These are phyloP conservation scores for Clavariopsis aquatica DNA, from an alignment of 495 filamentous ascomycete genomes.

Conservation along the genomic window DNA sequence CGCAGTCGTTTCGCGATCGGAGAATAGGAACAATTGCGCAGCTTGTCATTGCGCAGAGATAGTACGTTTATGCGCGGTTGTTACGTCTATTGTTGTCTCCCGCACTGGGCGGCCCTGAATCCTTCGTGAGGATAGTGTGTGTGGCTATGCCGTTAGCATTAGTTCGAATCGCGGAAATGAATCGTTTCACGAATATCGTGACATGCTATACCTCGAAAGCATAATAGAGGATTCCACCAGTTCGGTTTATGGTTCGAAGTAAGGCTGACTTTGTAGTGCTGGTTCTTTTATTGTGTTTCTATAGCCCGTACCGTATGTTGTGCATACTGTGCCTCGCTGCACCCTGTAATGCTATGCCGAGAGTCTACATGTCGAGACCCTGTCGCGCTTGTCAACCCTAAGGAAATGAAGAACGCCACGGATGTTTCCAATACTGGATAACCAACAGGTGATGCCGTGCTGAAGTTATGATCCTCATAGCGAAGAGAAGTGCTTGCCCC, in stretches of 20 bases:
- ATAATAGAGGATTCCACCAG: neutral
- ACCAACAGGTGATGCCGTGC: neutral
- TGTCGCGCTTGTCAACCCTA: neutral
- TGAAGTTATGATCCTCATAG: neutral
- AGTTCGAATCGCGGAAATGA: conserved; percentile 7
- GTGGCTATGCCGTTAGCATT: conserved; percentile 1
- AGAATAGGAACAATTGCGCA: neutral
- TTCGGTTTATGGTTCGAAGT: neutral
- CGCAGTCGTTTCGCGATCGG: neutral
- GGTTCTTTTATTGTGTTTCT: neutral
- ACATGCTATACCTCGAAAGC: neutral
- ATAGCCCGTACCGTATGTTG: too few species aligned
- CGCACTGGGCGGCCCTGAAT: neutral
- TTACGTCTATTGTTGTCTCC: neutral
- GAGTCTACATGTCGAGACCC: neutral
- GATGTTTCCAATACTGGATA: neutral
- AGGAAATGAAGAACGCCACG: neutral
- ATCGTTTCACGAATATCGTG: conserved; percentile 13
- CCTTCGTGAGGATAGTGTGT: neutral
- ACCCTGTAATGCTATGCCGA: neutral
- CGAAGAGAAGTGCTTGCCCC: neutral
- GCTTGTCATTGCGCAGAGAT: neutral
- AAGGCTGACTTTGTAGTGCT: neutral
- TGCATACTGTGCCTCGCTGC: neutral
- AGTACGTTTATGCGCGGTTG: neutral